Percentiles rank a stretch among this genome's conserved stretches.
phyloP scores from a whole-genome alignment of 1,284 basidiomycete genomes.

The Neonothopanus nambi region DNA sequence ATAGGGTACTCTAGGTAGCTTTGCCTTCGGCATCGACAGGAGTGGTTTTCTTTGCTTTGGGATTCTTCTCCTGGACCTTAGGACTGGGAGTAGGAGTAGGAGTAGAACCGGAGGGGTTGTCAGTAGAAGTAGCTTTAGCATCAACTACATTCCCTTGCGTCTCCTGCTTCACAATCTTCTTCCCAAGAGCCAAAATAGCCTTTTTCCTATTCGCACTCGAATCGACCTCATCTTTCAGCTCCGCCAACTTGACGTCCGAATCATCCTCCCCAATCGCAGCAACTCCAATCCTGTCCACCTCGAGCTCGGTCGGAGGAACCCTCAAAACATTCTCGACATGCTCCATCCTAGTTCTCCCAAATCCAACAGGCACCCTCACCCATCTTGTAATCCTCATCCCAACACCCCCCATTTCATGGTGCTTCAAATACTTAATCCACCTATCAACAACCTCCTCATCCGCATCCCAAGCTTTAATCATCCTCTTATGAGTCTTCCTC shows the following conservation, averaged over 20 bases:
- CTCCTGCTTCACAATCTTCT: slow-evolving; percentile 50
- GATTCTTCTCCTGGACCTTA: too few relatives aligned
- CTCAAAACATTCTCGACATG: slow-evolving; percentile 31
- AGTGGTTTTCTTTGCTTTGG: too few relatives aligned
- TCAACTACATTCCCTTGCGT: slow-evolving; percentile 17
- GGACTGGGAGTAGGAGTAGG: too few relatives aligned
- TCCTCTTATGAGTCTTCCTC: slow-evolving; percentile 78
- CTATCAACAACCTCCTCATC: slow-evolving; percentile 77
- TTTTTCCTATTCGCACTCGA: slow-evolving; percentile 8
- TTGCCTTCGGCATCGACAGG: too few relatives aligned
- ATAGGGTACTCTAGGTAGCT: too few relatives aligned
- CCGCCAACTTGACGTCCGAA: slow-evolving; percentile 31
- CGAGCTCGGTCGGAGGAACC: slow-evolving; percentile 27
- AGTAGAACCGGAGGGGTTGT: too few relatives aligned
- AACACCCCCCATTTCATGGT: slow-evolving; percentile 82
- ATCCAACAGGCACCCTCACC: slow-evolving; percentile 69
- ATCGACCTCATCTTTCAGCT: slow-evolving; percentile 27
- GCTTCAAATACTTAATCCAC: slow-evolving; percentile 81
- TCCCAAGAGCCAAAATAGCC: slow-evolving; percentile 30
- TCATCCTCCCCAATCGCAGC: slow-evolving; percentile 17
- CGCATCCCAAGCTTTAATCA: slow-evolving; percentile 91
- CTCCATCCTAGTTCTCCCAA: slow-evolving; percentile 50
- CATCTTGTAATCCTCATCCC: slow-evolving; percentile 84
- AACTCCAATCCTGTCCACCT: too few relatives aligned
- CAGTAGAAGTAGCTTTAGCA: neutral